These are phyloP conservation scores for Moesziomyces parantarcticus DNA, from an alignment of 1,284 basidiomycete genomes.

Conservation along the genomic window DNA sequence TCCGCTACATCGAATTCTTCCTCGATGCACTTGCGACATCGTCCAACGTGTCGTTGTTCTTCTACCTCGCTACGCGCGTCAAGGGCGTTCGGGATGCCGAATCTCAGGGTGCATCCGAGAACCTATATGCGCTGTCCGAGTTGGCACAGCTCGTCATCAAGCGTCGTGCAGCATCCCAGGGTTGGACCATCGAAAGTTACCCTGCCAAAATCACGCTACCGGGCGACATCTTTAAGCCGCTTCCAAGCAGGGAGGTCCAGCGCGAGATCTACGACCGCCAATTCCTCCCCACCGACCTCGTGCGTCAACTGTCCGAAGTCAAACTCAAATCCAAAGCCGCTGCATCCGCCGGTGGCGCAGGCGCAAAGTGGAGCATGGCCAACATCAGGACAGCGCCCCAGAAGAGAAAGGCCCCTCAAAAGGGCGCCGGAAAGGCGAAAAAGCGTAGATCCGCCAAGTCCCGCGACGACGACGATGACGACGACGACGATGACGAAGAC, in stretches of 20 bases:
- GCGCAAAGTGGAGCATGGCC: constrained; percentile 12
- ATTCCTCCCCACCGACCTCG: constrained; percentile 34
- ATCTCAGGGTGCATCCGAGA: constrained; percentile 69
- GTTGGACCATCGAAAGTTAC: constrained; percentile 82
- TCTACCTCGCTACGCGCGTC: constrained; percentile 81
- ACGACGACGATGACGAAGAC: constrained; percentile 17
- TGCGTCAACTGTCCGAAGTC: constrained; percentile 14
- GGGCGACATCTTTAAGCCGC: constrained; percentile 77
- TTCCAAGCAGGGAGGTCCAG: constrained; percentile 58
- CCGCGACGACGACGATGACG: too few species aligned
- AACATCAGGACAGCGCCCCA: constrained; percentile 6
- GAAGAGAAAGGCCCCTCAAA: constrained; percentile 1
- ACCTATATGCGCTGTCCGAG: constrained; percentile 88
- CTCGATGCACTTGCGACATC: constrained; percentile 78
- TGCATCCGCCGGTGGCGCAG: not conserved
- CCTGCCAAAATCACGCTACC: constrained; percentile 85
- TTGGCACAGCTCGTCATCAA: constrained; percentile 88
- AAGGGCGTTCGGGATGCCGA: constrained; percentile 84
- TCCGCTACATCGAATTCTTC: constrained; percentile 84
- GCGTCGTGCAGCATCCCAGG: constrained; percentile 74
- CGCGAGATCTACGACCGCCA: constrained; percentile 40
- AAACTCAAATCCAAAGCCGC: constrained; percentile 26
- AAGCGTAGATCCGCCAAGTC: not conserved
- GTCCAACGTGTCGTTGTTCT: constrained; percentile 85
- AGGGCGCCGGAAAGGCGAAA: constrained; percentile 9